phyloP scores from a whole-genome alignment of 75 land plant species.

The Cunninghamia lanceolata region DNA sequence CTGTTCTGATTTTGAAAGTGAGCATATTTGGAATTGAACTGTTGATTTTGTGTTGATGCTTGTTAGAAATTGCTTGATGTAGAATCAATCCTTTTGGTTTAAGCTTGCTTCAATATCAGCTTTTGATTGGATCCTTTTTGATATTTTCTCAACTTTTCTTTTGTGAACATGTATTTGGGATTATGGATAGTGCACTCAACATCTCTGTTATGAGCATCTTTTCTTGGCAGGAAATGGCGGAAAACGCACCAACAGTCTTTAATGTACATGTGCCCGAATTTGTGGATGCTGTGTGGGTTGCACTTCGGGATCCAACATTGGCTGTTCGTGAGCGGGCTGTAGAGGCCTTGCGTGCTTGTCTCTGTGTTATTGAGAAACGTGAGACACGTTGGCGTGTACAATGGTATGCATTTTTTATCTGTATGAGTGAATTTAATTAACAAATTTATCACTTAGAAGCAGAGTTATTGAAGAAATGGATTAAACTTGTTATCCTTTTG shows the following conservation, averaged over 20 bases:
- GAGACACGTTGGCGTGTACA: conserved; percentile 99
- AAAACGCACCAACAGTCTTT: conserved; percentile 98
- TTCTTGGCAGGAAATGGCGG: conserved; percentile 92
- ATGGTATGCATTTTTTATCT: conserved; percentile 53
- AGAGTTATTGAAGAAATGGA: background rate
- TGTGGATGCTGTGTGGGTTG: conserved; percentile 98
- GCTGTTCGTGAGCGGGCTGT: conserved; percentile 91
- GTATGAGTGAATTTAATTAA: background rate
- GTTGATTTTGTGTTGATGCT: background rate
- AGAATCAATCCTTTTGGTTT: background rate
- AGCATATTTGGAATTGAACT: conserved; percentile 16
- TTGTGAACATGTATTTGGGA: background rate
- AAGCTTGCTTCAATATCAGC: background rate
- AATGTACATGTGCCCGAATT: conserved; percentile 98
- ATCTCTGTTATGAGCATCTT: background rate
- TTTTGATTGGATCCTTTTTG: background rate
- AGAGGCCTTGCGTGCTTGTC: conserved; percentile 96
- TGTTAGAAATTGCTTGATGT: background rate
- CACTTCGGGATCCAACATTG: conserved; percentile 83
- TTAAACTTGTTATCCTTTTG: background rate
- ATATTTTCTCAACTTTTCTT: background rate
- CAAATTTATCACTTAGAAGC: background rate
- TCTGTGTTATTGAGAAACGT: conserved; percentile 93
- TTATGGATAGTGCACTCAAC: background rate
- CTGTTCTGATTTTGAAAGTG: conserved; percentile 94